Evolutionary conservation across 1,139 yeast genomes (phyloP).

Genomic region (Yamadazyma membranifaciens): DNA sequence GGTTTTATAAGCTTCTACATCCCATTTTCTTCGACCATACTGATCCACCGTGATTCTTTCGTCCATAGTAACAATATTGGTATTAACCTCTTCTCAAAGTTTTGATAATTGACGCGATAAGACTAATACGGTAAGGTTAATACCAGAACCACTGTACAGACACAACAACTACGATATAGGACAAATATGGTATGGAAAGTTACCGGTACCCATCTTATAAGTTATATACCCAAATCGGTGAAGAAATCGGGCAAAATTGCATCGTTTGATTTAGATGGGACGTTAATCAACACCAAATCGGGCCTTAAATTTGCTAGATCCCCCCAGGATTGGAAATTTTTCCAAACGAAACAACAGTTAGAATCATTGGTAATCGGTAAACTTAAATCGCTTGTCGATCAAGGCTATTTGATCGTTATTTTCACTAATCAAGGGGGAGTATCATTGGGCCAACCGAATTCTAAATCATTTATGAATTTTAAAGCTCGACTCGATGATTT

Average conservation of each 20-base stretch:
- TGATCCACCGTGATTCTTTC: conserved; percentile 26
- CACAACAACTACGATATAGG: not conserved
- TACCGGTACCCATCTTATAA: conserved; percentile 34
- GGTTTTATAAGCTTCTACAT: conserved; percentile 58
- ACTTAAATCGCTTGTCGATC: conserved; percentile 22
- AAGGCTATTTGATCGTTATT: conserved; percentile 51
- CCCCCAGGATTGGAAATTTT: conserved; percentile 71
- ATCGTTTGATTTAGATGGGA: conserved; percentile 76
- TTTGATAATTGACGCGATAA: too few species aligned
- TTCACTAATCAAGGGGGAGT: conserved; percentile 88
- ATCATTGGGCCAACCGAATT: conserved; percentile 29
- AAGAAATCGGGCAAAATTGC: conserved; percentile 41
- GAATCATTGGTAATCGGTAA: conserved; percentile 21
- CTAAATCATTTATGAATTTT: conserved; percentile 55
- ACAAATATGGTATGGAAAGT: conserved; percentile 28
- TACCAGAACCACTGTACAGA: too few species aligned
- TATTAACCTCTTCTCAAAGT: too few species aligned
- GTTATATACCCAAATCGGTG: conserved; percentile 24
- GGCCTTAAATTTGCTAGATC: conserved; percentile 55
- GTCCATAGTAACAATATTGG: not conserved
- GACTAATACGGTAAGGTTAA: not conserved
- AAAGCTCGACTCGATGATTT: conserved; percentile 37
- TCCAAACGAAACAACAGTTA: conserved; percentile 23
- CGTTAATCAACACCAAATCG: conserved; percentile 61
- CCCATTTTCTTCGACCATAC: conserved; percentile 72